Evolutionary conservation across 345 rosid genomes (phyloP).

Genomic region (rapeseed (Brassica napus)): Da-Ae NC_063447.1:52184501-52185000

Average conservation of each 20-base stretch:
- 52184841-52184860: not conserved
- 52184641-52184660: not conserved
- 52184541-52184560: not conserved
- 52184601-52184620: not conserved
- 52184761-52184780: not conserved
- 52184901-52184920: not conserved
- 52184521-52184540: not conserved
- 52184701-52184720: not conserved
- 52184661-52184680: not conserved
- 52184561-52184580: slow-evolving; percentile 1
- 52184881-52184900: slow-evolving; percentile 4
- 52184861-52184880: not conserved
- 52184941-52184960: not conserved
- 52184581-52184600: not conserved
- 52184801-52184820: not conserved
- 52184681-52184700: not conserved
- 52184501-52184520: slow-evolving; percentile 77
- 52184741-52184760: not conserved
- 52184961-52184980: slow-evolving; percentile 6
- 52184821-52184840: not conserved
- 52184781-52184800: slow-evolving; percentile 21
- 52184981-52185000: slow-evolving; percentile 6
- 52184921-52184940: not conserved
- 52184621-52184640: slow-evolving; percentile 7
- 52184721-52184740: slow-evolving; percentile 1